phyloP scores from a whole-genome alignment of 768 basidiomycete genomes.

The Lactarius hatsudake region DNA sequence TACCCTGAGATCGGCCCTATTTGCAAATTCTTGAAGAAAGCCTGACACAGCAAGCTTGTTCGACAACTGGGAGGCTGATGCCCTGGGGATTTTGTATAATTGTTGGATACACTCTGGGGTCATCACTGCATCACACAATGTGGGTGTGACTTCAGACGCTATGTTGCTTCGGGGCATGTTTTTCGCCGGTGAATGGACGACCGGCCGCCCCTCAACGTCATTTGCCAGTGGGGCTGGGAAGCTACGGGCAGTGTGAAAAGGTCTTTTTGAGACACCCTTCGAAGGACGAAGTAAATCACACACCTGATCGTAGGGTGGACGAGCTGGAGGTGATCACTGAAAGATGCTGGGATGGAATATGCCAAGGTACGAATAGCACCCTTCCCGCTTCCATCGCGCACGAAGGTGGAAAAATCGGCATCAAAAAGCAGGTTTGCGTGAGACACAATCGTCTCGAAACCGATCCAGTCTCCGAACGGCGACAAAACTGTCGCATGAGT shows the following conservation, averaged over 20 bases:
- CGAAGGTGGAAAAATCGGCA: slow-evolving; percentile 27
- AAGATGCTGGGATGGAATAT: slow-evolving; percentile 27
- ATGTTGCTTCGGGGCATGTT: neutral
- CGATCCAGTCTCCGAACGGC: slow-evolving; percentile 34
- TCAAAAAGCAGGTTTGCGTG: slow-evolving; percentile 26
- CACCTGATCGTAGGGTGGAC: slow-evolving; percentile 26
- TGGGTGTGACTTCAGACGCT: neutral
- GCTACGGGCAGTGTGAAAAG: neutral
- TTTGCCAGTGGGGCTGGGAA: slow-evolving; percentile 6
- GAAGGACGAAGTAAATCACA: neutral
- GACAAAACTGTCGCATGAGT: slow-evolving; percentile 18
- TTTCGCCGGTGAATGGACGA: neutral
- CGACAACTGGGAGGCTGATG: slow-evolving; percentile 10
- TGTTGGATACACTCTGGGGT: slow-evolving; percentile 29
- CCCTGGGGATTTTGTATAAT: slow-evolving; percentile 28
- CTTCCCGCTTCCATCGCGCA: slow-evolving; percentile 15
- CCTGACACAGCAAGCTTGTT: slow-evolving; percentile 28
- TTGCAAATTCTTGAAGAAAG: slow-evolving; percentile 28
- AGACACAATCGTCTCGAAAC: slow-evolving; percentile 19
- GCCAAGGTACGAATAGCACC: slow-evolving; percentile 26
- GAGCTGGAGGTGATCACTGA: slow-evolving; percentile 25
- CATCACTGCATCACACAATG: slow-evolving; percentile 16
- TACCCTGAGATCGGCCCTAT: slow-evolving; percentile 24
- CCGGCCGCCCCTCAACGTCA: neutral
- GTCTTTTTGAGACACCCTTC: too few relatives aligned